These are phyloP conservation scores for Phialemonium atrogriseum DNA, from an alignment of 2,329 filamentous ascomycete species.

Conservation along the genomic window DNA sequence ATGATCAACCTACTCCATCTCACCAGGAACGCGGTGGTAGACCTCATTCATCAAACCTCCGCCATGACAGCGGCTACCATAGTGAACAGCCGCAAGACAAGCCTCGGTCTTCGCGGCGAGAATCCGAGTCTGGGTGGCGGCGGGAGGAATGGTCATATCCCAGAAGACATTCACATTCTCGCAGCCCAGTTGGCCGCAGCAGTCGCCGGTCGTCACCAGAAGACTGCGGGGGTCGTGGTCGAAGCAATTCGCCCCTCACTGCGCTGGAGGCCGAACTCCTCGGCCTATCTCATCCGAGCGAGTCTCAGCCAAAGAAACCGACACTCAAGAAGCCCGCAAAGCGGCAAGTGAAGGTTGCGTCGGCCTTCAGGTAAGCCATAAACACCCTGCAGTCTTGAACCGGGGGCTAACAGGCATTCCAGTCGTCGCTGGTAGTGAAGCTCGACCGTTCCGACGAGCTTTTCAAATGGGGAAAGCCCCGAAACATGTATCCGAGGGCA, in stretches of 20 bases:
- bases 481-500: background rate
- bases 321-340: background rate
- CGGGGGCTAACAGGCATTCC: background rate
- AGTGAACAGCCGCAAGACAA: slow-evolving; percentile 16
- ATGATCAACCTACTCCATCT: background rate
- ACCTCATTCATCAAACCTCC: slow-evolving; percentile 5
- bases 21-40: background rate
- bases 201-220: slow-evolving; percentile 1
- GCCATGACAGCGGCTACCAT: slow-evolving; percentile 19
- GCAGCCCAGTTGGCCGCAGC: slow-evolving; percentile 1
- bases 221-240: background rate
- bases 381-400: too few relatives aligned
- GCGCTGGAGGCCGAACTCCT: slow-evolving; percentile 1
- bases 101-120: slow-evolving; percentile 1
- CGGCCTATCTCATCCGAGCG: slow-evolving; percentile 1
- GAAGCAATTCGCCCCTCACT: slow-evolving; percentile 3
- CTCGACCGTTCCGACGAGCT: background rate
- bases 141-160: slow-evolving; percentile 2
- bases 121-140: background rate
- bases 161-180: slow-evolving; percentile 1
- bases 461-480: background rate
- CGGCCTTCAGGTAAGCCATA: slow-evolving; percentile 3
- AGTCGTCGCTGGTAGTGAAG: background rate
- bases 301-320: background rate
- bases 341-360: slow-evolving; percentile 1